These are phyloP conservation scores for Copromyces sp. DNA, from an alignment of 495 filamentous ascomycete genomes.

Conservation along the genomic window DNA sequence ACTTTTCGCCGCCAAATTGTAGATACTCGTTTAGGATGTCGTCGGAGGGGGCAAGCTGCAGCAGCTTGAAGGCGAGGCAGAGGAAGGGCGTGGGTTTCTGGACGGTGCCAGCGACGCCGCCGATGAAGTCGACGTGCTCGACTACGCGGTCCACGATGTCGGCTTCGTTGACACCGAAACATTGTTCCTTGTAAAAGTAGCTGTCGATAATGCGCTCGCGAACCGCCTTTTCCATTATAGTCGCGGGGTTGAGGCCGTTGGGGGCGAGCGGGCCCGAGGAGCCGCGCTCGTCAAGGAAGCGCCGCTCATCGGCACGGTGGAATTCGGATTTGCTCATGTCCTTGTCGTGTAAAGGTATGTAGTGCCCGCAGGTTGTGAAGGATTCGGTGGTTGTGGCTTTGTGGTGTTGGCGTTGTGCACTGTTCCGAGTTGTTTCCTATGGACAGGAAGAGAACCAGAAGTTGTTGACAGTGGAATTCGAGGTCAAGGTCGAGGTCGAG, in stretches of 20 bases:
- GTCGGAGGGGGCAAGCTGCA: slow-evolving; percentile 72
- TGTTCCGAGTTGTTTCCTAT: neutral
- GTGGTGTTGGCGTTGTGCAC: neutral
- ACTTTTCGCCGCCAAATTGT: slow-evolving; percentile 57
- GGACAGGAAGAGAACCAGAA: neutral
- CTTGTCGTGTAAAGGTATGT: neutral
- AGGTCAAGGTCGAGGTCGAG: neutral
- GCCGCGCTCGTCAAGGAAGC: slow-evolving; percentile 70
- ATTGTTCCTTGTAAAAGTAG: slow-evolving; percentile 98
- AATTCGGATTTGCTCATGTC: slow-evolving; percentile 23
- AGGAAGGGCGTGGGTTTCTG: slow-evolving; percentile 88
- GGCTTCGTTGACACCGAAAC: slow-evolving; percentile 87
- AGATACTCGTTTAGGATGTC: slow-evolving; percentile 78
- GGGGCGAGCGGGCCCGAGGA: slow-evolving; percentile 37
- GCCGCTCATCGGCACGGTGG: slow-evolving; percentile 65
- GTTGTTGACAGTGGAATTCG: neutral
- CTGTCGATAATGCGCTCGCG: slow-evolving; percentile 88
- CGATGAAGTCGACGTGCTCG: slow-evolving; percentile 67
- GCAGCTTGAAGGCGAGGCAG: slow-evolving; percentile 88
- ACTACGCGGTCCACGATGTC: slow-evolving; percentile 84
- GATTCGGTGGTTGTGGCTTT: neutral
- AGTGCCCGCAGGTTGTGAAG: neutral
- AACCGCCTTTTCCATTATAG: slow-evolving; percentile 84
- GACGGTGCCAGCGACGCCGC: slow-evolving; percentile 70
- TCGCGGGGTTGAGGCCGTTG: slow-evolving; percentile 74